Evolutionary conservation across 139 green algal genomes (phyloP).

Genomic region (Chlorella sp.): DNA sequence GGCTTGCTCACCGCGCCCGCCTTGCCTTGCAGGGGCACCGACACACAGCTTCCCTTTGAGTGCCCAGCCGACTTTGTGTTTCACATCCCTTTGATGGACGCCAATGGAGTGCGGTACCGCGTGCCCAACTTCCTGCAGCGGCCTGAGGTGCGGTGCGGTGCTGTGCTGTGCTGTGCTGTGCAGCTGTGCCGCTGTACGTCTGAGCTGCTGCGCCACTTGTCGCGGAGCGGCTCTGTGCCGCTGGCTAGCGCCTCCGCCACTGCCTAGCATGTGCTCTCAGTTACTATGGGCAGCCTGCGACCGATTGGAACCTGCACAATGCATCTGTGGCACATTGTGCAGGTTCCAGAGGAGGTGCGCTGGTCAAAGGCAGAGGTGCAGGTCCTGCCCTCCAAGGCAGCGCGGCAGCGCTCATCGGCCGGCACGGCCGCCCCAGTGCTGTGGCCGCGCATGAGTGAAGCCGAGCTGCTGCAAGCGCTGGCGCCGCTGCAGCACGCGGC

Average conservation of each 20-base stretch:
- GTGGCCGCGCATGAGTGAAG: neutral
- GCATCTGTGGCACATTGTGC: too few species aligned
- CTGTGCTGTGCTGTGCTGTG: too few species aligned
- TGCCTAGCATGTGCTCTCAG: too few species aligned
- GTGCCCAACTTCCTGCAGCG: conserved; percentile 8
- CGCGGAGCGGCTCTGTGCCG: too few species aligned
- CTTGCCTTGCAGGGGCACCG: neutral
- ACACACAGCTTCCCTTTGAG: conserved; percentile 13
- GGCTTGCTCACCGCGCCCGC: too few species aligned
- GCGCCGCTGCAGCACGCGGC: neutral
- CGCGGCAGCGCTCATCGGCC: too few species aligned
- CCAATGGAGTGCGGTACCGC: neutral
- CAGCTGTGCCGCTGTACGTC: too few species aligned
- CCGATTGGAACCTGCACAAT: too few species aligned
- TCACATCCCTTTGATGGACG: neutral
- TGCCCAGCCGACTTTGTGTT: conserved; percentile 30
- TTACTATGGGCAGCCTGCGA: too few species aligned
- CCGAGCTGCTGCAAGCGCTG: neutral
- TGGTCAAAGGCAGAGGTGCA: neutral
- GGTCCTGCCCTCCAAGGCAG: neutral
- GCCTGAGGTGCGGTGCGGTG: neutral
- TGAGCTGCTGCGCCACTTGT: too few species aligned
- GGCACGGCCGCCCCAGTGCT: neutral
- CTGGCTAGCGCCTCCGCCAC: too few species aligned
- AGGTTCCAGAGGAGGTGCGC: neutral